Evolutionary conservation across 1,139 yeast genomes (phyloP).

Genomic region (Insectozyma bohioensis): DNA sequence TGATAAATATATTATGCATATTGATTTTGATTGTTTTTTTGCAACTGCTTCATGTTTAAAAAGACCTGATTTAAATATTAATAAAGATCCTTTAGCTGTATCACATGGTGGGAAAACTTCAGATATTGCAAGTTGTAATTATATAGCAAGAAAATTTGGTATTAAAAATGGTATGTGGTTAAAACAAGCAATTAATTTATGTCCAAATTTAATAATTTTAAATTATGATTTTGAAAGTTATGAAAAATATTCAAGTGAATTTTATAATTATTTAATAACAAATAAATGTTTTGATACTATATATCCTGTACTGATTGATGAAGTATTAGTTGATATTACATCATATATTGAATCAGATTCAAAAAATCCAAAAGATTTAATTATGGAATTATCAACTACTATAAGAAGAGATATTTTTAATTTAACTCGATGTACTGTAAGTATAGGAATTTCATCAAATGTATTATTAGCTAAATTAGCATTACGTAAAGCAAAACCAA

Average conservation of each 20-base stretch:
- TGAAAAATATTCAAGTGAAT: slow-evolving; percentile 47
- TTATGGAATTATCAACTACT: slow-evolving; percentile 27
- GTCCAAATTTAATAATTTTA: slow-evolving; percentile 63
- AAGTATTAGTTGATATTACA: slow-evolving; percentile 74
- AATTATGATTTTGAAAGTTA: slow-evolving; percentile 78
- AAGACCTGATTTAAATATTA: slow-evolving; percentile 55
- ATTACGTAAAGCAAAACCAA: slow-evolving; percentile 73
- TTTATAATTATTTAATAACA: slow-evolving; percentile 56
- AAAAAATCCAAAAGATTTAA: slow-evolving; percentile 15
- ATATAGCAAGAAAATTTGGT: slow-evolving; percentile 73
- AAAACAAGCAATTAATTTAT: slow-evolving; percentile 54
- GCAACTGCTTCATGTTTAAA: slow-evolving; percentile 77
- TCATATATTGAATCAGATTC: slow-evolving; percentile 22
- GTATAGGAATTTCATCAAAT: slow-evolving; percentile 74
- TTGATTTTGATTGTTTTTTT: slow-evolving; percentile 93
- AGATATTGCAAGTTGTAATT: slow-evolving; percentile 93
- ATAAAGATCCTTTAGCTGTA: slow-evolving; percentile 72
- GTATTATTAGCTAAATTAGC: slow-evolving; percentile 81
- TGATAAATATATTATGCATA: slow-evolving; percentile 55
- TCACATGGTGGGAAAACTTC: slow-evolving; percentile 71
- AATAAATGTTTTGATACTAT: slow-evolving; percentile 55
- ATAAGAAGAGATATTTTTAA: slow-evolving; percentile 47
- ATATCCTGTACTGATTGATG: slow-evolving; percentile 89
- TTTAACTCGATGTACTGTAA: slow-evolving; percentile 64
- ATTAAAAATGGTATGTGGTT: slow-evolving; percentile 92